Conservation (phyloP, 352 stramenopile species). For the Globisporangium sylvaticum region DNA sequence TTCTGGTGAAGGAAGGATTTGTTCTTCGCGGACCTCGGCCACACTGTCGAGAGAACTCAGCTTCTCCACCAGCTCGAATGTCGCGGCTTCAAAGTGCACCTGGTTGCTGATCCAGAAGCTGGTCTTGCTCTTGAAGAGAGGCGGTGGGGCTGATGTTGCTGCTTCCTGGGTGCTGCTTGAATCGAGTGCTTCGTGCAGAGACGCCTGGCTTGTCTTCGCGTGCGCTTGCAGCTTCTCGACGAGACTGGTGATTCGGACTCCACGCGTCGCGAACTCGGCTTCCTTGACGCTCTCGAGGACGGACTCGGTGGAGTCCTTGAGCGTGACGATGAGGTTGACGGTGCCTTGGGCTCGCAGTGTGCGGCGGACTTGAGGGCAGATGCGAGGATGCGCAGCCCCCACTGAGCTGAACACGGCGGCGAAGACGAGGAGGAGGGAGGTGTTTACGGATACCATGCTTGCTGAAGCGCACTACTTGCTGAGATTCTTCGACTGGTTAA, state of each 20-base stretch:
- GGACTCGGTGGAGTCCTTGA: slow-evolving; percentile 16
- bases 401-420: neutral
- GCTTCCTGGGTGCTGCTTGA: neutral
- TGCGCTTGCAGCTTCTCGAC: slow-evolving; percentile 13
- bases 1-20: slow-evolving; percentile 5
- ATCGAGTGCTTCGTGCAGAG: neutral
- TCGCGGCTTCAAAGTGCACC: slow-evolving; percentile 14
- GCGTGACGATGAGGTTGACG: slow-evolving; percentile 30
- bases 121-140: slow-evolving; percentile 11
- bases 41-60: slow-evolving; percentile 11
- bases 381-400: neutral
- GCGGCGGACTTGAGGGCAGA: slow-evolving; percentile 18
- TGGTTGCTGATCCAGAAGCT: slow-evolving; percentile 20
- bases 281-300: slow-evolving; percentile 16
- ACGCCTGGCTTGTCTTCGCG: neutral
- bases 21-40: slow-evolving; percentile 15
- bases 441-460: too few species aligned
- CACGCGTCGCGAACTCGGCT: slow-evolving; percentile 5
- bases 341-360: slow-evolving; percentile 19
- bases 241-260: slow-evolving; percentile 11
- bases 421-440: too few species aligned
- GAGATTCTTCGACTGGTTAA: too few species aligned
- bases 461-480: too few species aligned
- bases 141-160: neutral
- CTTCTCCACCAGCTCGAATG: slow-evolving; percentile 17